Percentiles rank a stretch among this genome's conserved stretches.
These are phyloP conservation scores for Fonsecaea multimorphosa DNA, from an alignment of 2,329 filamentous ascomycete species.

Conservation along the genomic window DNA sequence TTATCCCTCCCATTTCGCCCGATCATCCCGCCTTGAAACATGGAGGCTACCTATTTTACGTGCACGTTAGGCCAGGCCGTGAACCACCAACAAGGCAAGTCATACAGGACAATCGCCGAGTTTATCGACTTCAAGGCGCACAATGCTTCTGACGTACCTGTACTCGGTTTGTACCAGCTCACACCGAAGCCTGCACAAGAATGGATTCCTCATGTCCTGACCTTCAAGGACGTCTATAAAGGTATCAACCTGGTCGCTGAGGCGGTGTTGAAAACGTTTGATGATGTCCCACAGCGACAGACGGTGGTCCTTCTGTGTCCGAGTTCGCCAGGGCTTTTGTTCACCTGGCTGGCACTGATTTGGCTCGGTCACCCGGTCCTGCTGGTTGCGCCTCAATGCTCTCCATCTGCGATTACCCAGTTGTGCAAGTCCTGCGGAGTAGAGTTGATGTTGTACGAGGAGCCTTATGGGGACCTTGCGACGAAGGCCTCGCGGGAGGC, in stretches of 20 bases:
- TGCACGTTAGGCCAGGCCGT: conserved; percentile 66
- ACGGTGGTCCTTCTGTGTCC: conserved; percentile 62
- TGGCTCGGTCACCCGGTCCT: conserved; percentile 61
- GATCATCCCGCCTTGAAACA: neutral
- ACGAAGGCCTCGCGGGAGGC: conserved; percentile 8
- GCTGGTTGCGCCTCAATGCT: conserved; percentile 62
- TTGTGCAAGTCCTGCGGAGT: conserved; percentile 58
- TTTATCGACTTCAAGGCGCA: conserved; percentile 59
- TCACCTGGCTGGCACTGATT: conserved; percentile 66
- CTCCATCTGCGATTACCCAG: conserved; percentile 56
- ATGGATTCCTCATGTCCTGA: conserved; percentile 26
- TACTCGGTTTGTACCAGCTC: conserved; percentile 55
- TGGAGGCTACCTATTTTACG: conserved; percentile 60
- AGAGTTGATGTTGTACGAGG: conserved; percentile 55
- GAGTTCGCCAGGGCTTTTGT: conserved; percentile 64
- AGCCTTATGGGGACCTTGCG: conserved; percentile 36
- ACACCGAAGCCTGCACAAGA: neutral
- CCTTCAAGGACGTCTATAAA: conserved; percentile 23
- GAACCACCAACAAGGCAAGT: conserved; percentile 42
- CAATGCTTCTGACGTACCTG: conserved; percentile 48
- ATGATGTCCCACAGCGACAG: conserved; percentile 23
- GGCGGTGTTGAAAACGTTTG: conserved; percentile 23
- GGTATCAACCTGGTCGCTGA: conserved; percentile 28
- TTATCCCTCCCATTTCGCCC: neutral
- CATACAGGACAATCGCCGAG: conserved; percentile 54